Evolutionary conservation across 169 alveolate species (phyloP).

Genomic region (Plasmodium adleri): DNA sequence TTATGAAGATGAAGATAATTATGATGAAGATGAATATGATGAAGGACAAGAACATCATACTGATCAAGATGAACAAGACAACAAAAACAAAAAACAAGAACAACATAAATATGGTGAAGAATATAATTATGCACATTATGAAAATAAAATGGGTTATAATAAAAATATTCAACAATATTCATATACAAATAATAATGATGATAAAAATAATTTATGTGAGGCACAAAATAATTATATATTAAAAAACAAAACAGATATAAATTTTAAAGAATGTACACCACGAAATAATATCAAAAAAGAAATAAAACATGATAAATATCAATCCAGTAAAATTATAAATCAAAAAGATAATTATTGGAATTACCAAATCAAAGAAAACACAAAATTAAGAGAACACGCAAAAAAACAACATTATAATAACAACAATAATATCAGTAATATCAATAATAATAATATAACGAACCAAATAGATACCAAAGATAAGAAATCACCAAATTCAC

Average conservation of each 20-base stretch:
- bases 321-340: too few species aligned
- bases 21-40: slow-evolving; percentile 20
- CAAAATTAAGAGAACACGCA: not conserved
- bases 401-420: not conserved
- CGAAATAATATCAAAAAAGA: not conserved
- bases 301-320: not conserved
- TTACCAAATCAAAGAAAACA: too few species aligned
- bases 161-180: not conserved
- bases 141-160: not conserved
- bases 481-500: not conserved
- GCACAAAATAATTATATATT: slow-evolving; percentile 1
- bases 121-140: slow-evolving; percentile 7
- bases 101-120: slow-evolving; percentile 3
- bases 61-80: slow-evolving; percentile 15
- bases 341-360: too few species aligned
- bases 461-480: not conserved
- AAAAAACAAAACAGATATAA: not conserved
- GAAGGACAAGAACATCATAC: slow-evolving; percentile 15
- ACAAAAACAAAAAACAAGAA: slow-evolving; percentile 5
- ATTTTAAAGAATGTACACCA: not conserved
- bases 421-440: not conserved
- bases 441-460: not conserved
- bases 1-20: slow-evolving; percentile 8
- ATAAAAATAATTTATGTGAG: slow-evolving; percentile 13
- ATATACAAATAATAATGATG: not conserved